Percentiles rank a stretch among this genome's conserved stretches.
Conservation (phyloP, 495 filamentous ascomycete genomes). For the Neurospora intermedia region DNA sequence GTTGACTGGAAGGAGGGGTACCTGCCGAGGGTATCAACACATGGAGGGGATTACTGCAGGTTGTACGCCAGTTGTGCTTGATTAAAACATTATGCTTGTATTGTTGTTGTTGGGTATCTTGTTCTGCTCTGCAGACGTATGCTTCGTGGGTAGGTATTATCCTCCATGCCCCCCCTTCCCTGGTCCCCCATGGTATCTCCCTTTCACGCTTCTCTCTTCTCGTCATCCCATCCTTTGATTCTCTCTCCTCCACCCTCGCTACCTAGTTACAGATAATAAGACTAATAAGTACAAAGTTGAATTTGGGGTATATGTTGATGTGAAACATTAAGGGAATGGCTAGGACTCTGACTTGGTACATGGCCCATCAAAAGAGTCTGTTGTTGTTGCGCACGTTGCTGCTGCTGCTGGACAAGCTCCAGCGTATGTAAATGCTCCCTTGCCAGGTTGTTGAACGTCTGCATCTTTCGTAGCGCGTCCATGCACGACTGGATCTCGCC, state of each 20-base stretch:
- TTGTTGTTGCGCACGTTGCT: not conserved
- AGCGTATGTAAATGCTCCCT: conserved; percentile 14
- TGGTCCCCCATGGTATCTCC: too few species aligned
- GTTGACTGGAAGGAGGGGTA: not conserved
- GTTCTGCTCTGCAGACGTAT: not conserved
- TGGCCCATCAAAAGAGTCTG: not conserved
- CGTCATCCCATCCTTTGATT: not conserved
- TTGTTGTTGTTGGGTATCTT: not conserved
- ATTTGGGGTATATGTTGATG: not conserved
- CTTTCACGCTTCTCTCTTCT: too few species aligned
- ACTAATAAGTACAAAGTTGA: not conserved
- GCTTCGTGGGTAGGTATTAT: not conserved
- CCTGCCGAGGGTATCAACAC: too few species aligned
- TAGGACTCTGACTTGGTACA: not conserved
- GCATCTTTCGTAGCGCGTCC: conserved; percentile 18
- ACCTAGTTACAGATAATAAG: too few species aligned
- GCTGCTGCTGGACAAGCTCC: not conserved
- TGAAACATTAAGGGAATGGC: not conserved
- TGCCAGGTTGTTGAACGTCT: conserved; percentile 20
- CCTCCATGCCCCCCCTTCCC: not conserved
- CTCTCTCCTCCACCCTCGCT: not conserved
- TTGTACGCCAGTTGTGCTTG: not conserved
- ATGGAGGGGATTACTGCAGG: too few species aligned
- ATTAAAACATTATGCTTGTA: not conserved
- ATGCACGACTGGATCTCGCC: conserved; percentile 10